These are phyloP conservation scores for Austroboletus niveus DNA, from an alignment of 1,284 basidiomycete genomes.

Conservation along the genomic window DNA sequence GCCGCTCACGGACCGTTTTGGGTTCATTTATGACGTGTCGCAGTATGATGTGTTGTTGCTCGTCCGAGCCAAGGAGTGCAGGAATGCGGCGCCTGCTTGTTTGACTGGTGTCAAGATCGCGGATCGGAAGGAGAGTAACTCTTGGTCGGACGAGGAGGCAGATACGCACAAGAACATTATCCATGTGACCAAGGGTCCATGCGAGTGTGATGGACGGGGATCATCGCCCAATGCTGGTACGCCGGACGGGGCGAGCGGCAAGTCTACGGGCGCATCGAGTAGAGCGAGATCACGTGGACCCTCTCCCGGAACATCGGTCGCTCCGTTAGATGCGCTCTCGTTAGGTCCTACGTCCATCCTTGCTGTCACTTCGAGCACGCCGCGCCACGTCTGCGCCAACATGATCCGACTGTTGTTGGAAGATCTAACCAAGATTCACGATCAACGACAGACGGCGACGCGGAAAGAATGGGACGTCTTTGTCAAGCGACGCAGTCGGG, in stretches of 20 bases:
- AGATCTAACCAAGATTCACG: constrained; percentile 86
- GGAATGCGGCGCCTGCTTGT: constrained; percentile 77
- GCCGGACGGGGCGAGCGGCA: constrained; percentile 11
- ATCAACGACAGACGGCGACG: constrained; percentile 72
- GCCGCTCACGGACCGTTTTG: constrained; percentile 88
- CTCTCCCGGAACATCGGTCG: constrained; percentile 46
- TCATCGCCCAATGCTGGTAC: constrained; percentile 19
- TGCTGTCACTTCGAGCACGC: constrained; percentile 54
- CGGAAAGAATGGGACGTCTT: constrained; percentile 89
- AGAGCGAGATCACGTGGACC: constrained; percentile 34
- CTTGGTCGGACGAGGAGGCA: constrained; percentile 64
- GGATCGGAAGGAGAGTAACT: constrained; percentile 73
- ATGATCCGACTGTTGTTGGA: constrained; percentile 76
- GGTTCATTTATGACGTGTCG: constrained; percentile 90
- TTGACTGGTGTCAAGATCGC: constrained; percentile 86
- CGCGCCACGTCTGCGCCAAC: constrained; percentile 69
- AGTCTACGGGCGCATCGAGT: constrained; percentile 10
- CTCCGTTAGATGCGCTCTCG: constrained; percentile 32
- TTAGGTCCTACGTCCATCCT: constrained; percentile 51
- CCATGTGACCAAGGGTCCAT: constrained; percentile 60
- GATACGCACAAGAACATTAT: constrained; percentile 36
- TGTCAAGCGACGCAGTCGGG: constrained; percentile 64
- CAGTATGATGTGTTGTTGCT: constrained; percentile 80
- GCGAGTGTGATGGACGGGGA: constrained; percentile 52
- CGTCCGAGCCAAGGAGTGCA: constrained; percentile 69